Conservation (phyloP, 345 rosid species). For the Hevea brasiliensis region DNA sequence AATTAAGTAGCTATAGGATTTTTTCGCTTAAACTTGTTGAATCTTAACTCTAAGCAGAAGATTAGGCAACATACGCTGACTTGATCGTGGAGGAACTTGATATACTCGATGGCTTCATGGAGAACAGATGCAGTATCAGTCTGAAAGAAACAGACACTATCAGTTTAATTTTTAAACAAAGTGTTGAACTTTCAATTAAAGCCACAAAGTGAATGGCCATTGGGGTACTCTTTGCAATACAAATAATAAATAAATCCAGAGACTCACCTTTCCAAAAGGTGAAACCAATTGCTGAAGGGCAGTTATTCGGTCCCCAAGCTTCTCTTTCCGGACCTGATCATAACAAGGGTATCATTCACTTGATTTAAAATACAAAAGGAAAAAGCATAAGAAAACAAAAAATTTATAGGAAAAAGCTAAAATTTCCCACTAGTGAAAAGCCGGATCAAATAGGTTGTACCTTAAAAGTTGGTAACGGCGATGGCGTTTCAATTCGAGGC, state of each 20-base stretch:
- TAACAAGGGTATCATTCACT: background rate
- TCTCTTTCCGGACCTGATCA: slow-evolving; percentile 38
- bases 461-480: slow-evolving; percentile 38
- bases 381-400: background rate
- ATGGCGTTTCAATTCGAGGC: slow-evolving; percentile 36
- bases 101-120: slow-evolving; percentile 38
- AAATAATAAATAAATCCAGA: slow-evolving; percentile 19
- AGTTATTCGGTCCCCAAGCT: slow-evolving; percentile 40
- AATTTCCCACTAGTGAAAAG: background rate
- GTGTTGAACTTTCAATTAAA: slow-evolving; percentile 13
- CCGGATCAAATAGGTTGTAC: slow-evolving; percentile 6
- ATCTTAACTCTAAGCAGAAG: background rate
- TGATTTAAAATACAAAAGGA: background rate
- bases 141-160: slow-evolving; percentile 11
- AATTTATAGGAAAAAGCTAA: background rate
- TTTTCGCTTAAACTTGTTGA: too few species aligned
- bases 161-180: background rate
- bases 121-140: slow-evolving; percentile 41
- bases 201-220: too few species aligned
- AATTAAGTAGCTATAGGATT: too few species aligned
- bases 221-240: too few species aligned
- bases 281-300: slow-evolving; percentile 42
- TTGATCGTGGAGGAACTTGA: slow-evolving; percentile 38
- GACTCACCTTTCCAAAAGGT: slow-evolving; percentile 40
- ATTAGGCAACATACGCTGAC: slow-evolving; percentile 27